Evolutionary conservation across 495 filamentous ascomycete genomes (phyloP).

Genomic region (Penicillium goetzii): DNA sequence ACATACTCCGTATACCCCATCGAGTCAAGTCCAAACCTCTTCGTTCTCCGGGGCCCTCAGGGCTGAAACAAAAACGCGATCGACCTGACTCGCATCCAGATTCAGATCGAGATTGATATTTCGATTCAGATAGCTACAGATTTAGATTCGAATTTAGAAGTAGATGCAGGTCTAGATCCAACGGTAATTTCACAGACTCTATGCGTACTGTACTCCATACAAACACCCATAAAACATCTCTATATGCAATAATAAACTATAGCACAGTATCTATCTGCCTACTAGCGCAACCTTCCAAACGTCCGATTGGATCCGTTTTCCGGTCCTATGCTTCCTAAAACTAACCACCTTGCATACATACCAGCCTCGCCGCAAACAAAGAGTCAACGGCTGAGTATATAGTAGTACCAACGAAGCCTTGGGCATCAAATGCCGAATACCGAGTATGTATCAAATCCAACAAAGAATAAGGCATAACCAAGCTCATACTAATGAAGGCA

Average conservation of each 20-base stretch:
- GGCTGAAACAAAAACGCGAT: conserved; percentile 1
- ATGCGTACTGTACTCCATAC: too few relatives aligned
- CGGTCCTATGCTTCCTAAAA: neutral
- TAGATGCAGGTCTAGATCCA: neutral
- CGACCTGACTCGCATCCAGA: conserved; percentile 2
- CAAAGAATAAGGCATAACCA: neutral
- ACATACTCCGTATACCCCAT: neutral
- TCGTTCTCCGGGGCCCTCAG: neutral
- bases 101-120: neutral
- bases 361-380: neutral
- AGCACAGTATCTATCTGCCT: neutral
- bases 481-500: neutral
- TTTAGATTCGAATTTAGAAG: neutral
- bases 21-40: neutral
- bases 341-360: neutral
- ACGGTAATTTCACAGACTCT: neutral
- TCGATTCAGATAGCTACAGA: neutral
- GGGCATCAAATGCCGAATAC: neutral
- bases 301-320: neutral
- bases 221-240: neutral
- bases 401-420: neutral
- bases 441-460: neutral
- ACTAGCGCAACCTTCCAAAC: neutral
- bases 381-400: neutral
- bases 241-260: neutral